Percentiles rank a stretch among this genome's conserved stretches.
Evolutionary conservation across 1,284 basidiomycete species (phyloP).

Genomic region (Tylopilus sp.): DNA sequence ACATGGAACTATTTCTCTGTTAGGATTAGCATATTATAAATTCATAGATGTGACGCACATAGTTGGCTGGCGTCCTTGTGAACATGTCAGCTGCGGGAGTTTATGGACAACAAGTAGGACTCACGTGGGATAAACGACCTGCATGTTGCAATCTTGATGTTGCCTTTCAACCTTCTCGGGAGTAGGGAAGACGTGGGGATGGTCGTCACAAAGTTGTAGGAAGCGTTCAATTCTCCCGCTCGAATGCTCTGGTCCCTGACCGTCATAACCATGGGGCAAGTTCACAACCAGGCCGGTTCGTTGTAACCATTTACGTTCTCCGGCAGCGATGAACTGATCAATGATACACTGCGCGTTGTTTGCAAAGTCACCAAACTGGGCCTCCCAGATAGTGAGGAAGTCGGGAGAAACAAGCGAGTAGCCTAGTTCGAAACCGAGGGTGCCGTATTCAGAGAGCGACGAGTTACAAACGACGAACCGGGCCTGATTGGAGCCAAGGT

Average conservation of each 20-base stretch:
- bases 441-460: conserved; percentile 93
- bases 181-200: conserved; percentile 89
- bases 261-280: conserved; percentile 97
- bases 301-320: conserved; percentile 98
- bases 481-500: conserved; percentile 86
- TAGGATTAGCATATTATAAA: background rate
- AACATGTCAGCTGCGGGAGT: conserved; percentile 12
- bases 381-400: conserved; percentile 96
- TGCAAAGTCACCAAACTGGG: conserved; percentile 97
- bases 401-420: conserved; percentile 98
- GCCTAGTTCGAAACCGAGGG: conserved; percentile 96
- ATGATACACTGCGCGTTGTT: conserved; percentile 98
- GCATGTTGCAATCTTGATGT: conserved; percentile 99
- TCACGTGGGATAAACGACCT: conserved; percentile 93
- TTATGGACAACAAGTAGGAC: conserved; percentile 30
- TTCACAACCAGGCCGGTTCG: conserved; percentile 91
- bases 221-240: conserved; percentile 96
- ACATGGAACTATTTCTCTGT: conserved; percentile 75
- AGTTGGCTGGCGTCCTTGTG: conserved; percentile 82
- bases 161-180: conserved; percentile 90
- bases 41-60: conserved; percentile 45
- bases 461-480: conserved; percentile 97
- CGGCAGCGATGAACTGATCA: conserved; percentile 98
- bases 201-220: conserved; percentile 97
- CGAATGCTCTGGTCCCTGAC: conserved; percentile 98